phyloP scores from a whole-genome alignment of 1,284 basidiomycete genomes.

The Phlebopus sp. region DNA sequence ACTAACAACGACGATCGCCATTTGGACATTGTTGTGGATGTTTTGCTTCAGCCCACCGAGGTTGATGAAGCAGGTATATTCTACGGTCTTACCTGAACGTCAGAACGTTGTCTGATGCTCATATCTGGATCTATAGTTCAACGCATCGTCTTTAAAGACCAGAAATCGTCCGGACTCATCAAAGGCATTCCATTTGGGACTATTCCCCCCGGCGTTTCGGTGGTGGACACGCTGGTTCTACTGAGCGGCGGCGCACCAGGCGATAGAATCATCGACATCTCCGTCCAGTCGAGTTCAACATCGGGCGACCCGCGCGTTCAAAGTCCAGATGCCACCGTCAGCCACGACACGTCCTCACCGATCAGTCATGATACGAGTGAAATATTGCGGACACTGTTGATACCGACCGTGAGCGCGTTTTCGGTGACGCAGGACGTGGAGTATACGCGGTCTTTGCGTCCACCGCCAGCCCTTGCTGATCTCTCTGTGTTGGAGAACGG shows the following conservation, averaged over 20 bases:
- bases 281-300: conserved; percentile 56
- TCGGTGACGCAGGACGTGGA: conserved; percentile 45
- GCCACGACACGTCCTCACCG: conserved; percentile 2
- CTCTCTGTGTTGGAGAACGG: conserved; percentile 54
- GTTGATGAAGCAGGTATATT: conserved; percentile 69
- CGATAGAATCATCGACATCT: conserved; percentile 70
- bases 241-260: conserved; percentile 58
- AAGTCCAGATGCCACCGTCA: conserved; percentile 11
- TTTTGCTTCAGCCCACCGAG: conserved; percentile 76
- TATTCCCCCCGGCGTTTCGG: conserved; percentile 53
- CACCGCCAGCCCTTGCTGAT: conserved; percentile 40
- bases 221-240: conserved; percentile 59
- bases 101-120: not conserved
- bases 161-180: conserved; percentile 66
- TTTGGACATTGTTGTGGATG: conserved; percentile 66
- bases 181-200: conserved; percentile 68
- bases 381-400: conserved; percentile 56
- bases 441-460: conserved; percentile 43
- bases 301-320: not conserved
- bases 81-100: not conserved
- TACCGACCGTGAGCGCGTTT: conserved; percentile 59
- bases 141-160: conserved; percentile 56
- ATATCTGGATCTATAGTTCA: conserved; percentile 47
- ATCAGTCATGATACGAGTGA: conserved; percentile 42
- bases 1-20: conserved; percentile 66